These are phyloP conservation scores for Capsaspora owczarzaki DNA, from an alignment of 78 protist genomes.

Conservation along the genomic window DNA sequence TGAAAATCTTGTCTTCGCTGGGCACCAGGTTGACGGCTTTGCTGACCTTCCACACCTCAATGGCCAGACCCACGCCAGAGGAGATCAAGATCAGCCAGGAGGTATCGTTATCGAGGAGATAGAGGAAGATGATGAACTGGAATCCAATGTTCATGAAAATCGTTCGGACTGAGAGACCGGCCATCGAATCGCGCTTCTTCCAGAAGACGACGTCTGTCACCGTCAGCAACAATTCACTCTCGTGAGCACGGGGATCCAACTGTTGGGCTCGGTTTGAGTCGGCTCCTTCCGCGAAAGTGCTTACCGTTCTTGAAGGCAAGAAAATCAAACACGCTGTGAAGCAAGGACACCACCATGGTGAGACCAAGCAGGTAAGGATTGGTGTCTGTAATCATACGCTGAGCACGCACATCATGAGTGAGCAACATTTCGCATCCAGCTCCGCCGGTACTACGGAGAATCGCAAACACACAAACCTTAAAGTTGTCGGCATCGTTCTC, in stretches of 20 bases:
- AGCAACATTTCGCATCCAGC: not conserved
- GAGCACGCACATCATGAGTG: not conserved
- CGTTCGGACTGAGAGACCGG: slow-evolving; percentile 81
- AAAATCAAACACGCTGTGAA: slow-evolving; percentile 87
- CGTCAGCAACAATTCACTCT: too few relatives aligned
- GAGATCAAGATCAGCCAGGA: slow-evolving; percentile 56
- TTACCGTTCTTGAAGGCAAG: slow-evolving; percentile 90
- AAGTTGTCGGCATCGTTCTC: not conserved
- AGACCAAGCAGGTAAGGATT: slow-evolving; percentile 73
- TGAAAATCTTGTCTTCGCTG: too few relatives aligned
- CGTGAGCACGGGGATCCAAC: not conserved
- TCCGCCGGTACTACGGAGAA: not conserved
- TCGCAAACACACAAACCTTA: not conserved
- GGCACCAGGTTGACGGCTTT: slow-evolving; percentile 20
- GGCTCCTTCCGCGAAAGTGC: not conserved
- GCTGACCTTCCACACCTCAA: slow-evolving; percentile 85
- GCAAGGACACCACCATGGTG: slow-evolving; percentile 67
- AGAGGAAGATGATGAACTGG: slow-evolving; percentile 75
- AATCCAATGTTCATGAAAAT: slow-evolving; percentile 26
- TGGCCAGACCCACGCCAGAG: slow-evolving; percentile 52
- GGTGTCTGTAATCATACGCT: slow-evolving; percentile 60
- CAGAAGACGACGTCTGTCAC: slow-evolving; percentile 81
- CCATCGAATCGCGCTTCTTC: slow-evolving; percentile 67
- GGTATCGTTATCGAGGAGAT: slow-evolving; percentile 79
- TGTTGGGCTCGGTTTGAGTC: not conserved